These are phyloP conservation scores for Cyberlindnera subsufficiens DNA, from an alignment of 805 yeast species.

Conservation along the genomic window DNA sequence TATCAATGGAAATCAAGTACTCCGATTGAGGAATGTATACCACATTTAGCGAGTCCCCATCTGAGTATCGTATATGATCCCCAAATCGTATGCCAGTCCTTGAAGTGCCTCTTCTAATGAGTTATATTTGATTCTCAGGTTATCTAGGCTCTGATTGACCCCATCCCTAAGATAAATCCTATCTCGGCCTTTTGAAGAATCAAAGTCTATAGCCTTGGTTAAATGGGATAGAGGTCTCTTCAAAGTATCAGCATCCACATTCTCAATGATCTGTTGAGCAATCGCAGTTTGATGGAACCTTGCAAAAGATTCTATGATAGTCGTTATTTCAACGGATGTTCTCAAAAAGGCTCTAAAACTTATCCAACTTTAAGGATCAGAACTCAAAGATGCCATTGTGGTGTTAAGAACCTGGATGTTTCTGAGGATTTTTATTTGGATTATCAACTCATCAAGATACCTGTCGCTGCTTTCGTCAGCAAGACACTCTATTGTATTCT, in stretches of 20 bases:
- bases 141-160: slow-evolving; percentile 23
- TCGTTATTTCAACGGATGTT: slow-evolving; percentile 13
- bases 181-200: slow-evolving; percentile 25
- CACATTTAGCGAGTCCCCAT: slow-evolving; percentile 24
- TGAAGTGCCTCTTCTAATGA: slow-evolving; percentile 26
- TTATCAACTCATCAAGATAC: slow-evolving; percentile 17
- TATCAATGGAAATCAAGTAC: slow-evolving; percentile 28
- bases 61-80: slow-evolving; percentile 2
- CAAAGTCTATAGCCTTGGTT: slow-evolving; percentile 31
- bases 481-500: slow-evolving; percentile 23
- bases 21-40: slow-evolving; percentile 44
- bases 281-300: not conserved
- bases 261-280: slow-evolving; percentile 14
- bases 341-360: slow-evolving; percentile 22
- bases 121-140: slow-evolving; percentile 13
- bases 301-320: not conserved
- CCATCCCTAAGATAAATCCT: slow-evolving; percentile 26
- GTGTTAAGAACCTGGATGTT: slow-evolving; percentile 23
- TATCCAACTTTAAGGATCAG: slow-evolving; percentile 25
- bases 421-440: slow-evolving; percentile 22
- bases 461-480: slow-evolving; percentile 16
- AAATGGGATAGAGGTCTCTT: slow-evolving; percentile 14
- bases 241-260: slow-evolving; percentile 8
- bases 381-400: slow-evolving; percentile 22
- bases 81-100: slow-evolving; percentile 17